These are phyloP conservation scores for Trichosanthes cucumerina DNA, from an alignment of 306 rosid genomes.

Conservation along the genomic window DNA sequence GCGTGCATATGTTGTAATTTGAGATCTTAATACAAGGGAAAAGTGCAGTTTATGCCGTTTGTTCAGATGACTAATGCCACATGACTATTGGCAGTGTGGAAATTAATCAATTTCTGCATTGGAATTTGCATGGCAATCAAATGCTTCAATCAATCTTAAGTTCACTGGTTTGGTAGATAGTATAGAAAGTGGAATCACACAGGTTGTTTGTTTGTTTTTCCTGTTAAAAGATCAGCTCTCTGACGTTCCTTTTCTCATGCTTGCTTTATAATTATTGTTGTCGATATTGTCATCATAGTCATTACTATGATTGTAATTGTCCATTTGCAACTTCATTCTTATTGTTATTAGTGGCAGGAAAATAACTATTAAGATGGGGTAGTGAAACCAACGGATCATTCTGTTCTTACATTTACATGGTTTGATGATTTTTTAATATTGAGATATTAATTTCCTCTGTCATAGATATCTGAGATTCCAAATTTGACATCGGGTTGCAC, in stretches of 20 bases:
- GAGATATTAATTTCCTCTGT: constrained; percentile 17
- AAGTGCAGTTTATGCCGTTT: not conserved
- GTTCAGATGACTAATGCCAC: not conserved
- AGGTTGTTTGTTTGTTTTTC: not conserved
- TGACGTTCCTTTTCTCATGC: not conserved
- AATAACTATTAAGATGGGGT: not conserved
- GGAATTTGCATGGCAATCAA: not conserved
- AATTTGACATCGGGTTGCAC: constrained; percentile 81
- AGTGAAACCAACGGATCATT: not conserved
- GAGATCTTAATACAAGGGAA: not conserved
- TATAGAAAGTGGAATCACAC: not conserved
- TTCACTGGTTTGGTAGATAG: not conserved
- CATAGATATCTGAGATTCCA: constrained; percentile 71
- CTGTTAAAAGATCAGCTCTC: not conserved
- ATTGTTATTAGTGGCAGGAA: not conserved
- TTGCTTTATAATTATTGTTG: not conserved
- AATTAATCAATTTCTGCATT: not conserved
- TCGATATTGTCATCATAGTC: not conserved
- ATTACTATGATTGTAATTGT: not conserved
- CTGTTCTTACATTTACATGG: not conserved
- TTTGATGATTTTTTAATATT: constrained; percentile 2
- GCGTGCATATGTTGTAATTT: not conserved
- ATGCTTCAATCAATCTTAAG: not conserved
- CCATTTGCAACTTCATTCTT: not conserved
- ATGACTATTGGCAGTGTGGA: not conserved